Conservation (phyloP, 345 rosid species). For the Excoecaria agallocha region DNA sequence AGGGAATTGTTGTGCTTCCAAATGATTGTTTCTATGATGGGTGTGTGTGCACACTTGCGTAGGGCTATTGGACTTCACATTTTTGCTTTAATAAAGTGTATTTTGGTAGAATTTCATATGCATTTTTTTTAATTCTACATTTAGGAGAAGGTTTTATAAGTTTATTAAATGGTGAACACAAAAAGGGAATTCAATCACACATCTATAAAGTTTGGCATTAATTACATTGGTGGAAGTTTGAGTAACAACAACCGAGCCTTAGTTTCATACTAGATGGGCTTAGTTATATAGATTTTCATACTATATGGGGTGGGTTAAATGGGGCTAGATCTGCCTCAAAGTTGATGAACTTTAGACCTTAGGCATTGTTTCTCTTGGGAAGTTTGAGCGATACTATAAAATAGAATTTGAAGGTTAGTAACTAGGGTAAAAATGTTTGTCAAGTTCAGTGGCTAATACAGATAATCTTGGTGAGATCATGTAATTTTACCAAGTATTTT, state of each 20-base stretch:
- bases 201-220: neutral
- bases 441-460: too few relatives aligned
- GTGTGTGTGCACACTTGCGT: too few relatives aligned
- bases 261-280: too few relatives aligned
- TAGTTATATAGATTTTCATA: too few relatives aligned
- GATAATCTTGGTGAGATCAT: too few relatives aligned
- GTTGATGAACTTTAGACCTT: too few relatives aligned
- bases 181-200: neutral
- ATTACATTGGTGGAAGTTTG: neutral
- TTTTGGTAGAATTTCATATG: neutral
- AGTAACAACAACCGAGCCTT: too few relatives aligned
- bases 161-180: neutral
- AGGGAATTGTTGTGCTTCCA: neutral
- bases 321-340: too few relatives aligned
- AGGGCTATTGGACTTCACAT: neutral
- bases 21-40: too few relatives aligned
- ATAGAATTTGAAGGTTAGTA: neutral
- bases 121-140: neutral
- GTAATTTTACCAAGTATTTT: too few relatives aligned
- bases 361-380: neutral
- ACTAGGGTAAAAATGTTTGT: neutral
- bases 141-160: neutral
- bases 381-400: neutral
- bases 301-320: too few relatives aligned
- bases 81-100: neutral